Conservation (phyloP, 176 grass and related monocot genomes). For the Guadua angustifolia region DNA sequence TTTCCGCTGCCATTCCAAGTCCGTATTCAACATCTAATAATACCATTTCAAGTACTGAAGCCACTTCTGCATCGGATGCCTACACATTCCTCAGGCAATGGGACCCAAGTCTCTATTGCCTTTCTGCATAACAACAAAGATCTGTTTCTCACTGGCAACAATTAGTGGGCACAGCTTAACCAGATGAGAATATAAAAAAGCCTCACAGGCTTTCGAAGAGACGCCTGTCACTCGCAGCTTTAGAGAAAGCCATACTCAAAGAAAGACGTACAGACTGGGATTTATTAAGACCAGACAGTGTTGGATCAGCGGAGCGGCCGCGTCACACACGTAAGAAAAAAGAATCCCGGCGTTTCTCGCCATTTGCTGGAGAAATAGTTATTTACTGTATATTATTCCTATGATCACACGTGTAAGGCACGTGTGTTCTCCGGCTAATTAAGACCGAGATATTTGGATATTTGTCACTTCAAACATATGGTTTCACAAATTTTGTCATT, state of each 20-base stretch:
- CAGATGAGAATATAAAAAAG: neutral
- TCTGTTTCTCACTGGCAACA: neutral
- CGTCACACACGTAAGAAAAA: neutral
- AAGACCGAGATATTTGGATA: too few relatives aligned
- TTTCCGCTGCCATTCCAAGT: neutral
- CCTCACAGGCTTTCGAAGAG: constrained; percentile 38
- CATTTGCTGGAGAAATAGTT: too few relatives aligned
- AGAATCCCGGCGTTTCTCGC: neutral
- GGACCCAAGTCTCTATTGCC: neutral
- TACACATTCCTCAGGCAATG: too few relatives aligned
- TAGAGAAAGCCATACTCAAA: neutral
- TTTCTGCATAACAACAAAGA: neutral
- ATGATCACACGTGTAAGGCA: too few relatives aligned
- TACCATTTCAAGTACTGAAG: too few relatives aligned
- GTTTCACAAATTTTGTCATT: too few relatives aligned
- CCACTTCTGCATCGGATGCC: too few relatives aligned
- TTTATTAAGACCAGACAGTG: neutral
- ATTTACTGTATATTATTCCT: too few relatives aligned
- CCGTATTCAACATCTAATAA: too few relatives aligned
- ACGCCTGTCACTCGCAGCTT: constrained; percentile 18
- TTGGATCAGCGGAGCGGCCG: constrained; percentile 35
- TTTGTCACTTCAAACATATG: too few relatives aligned
- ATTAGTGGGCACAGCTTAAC: neutral
- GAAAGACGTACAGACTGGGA: neutral
- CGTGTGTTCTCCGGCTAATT: too few relatives aligned